Evolutionary conservation across 1,139 yeast species (phyloP), one percentile per base, ranked within the genome.

Genomic region (Nadsonia commutata): DNA sequence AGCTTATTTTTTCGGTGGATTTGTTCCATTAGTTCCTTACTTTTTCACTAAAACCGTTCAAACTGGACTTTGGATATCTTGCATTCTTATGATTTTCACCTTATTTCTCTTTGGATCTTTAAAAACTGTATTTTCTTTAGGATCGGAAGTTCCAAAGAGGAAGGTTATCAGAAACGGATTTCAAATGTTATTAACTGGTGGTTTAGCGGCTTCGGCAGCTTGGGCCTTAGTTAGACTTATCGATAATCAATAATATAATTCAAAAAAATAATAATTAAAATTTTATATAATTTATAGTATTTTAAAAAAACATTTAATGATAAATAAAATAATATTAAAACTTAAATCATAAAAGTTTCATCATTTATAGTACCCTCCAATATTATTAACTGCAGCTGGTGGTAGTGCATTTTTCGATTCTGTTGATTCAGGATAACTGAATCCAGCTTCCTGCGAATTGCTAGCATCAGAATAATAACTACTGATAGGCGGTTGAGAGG

Each of bases 151-250:
- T 55, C 72, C 84, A 16, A 62, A 62, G 8, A 56, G 59, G 48
- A 77, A 76, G 55, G 82, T 84, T 56, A 65, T 81, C 4, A 64
- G 67, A 40, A 95, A 86, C 60, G 97, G 97, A 43, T 45, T 81
- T 38, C 94, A 86, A 63, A 90, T 90, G 97, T 79, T 86, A 45
- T 65, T 81, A 18, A 88, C 85, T 43, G 98, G 98, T 38, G 94
- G 96, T 17, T 66, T 82, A 31, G 98, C 98, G 20, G 98, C 98
- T 3, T 94, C 95, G 6, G 84, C 94, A 20, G 97, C 98, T 18
- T 90, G 95, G 95, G 77, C 78, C 40, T 73, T 88, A 58, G 97
- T 90, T 39, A 80, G 78, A 58, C 64, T 80, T 50, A 78, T 86
- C 50, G 95, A 80, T 46, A 59, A n/a, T n/a, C n/a, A n/a, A n/a